phyloP scores from a whole-genome alignment of 208 protist species.

The Crithidia acanthocephali region DNA sequence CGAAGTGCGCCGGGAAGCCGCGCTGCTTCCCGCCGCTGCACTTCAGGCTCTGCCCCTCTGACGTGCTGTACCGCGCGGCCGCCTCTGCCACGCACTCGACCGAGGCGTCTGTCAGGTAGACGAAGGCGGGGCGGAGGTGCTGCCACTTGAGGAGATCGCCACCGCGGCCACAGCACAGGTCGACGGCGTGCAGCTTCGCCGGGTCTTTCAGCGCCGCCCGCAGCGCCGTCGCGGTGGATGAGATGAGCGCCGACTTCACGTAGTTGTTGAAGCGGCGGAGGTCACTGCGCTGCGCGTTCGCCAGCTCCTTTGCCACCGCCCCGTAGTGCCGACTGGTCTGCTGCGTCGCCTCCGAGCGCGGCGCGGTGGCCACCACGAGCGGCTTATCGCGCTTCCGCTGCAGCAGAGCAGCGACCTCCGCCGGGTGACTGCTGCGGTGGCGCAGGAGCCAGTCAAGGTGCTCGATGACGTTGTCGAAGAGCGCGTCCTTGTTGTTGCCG shows the following conservation, averaged over 20 bases:
- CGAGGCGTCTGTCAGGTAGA: constrained; percentile 77
- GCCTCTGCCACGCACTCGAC: constrained; percentile 74
- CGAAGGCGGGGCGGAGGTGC: constrained; percentile 45
- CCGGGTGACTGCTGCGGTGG: constrained; percentile 5
- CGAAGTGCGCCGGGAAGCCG: constrained; percentile 69
- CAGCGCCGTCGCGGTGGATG: constrained; percentile 1
- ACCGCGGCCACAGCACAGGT: constrained; percentile 80
- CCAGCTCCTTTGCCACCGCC: constrained; percentile 47
- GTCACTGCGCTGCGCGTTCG: constrained; percentile 41
- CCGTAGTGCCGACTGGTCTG: constrained; percentile 72
- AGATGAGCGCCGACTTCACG: constrained; percentile 56
- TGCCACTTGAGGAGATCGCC: constrained; percentile 85
- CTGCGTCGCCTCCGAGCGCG: constrained; percentile 26
- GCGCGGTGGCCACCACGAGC: constrained; percentile 7
- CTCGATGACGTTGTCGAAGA: constrained; percentile 62
- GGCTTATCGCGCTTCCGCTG: constrained; percentile 17
- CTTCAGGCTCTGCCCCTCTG: constrained; percentile 72
- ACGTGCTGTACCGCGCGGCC: constrained; percentile 67
- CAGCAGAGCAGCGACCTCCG: constrained; percentile 20
- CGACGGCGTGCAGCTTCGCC: constrained; percentile 46
- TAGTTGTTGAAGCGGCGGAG: constrained; percentile 82
- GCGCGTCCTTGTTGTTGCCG: constrained; percentile 63
- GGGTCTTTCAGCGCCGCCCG: constrained; percentile 13
- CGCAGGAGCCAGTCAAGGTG: constrained; percentile 67
- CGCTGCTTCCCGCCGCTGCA: constrained; percentile 25